These are phyloP conservation scores for Benincasa hispida DNA, from an alignment of 306 rosid genomes.

Conservation along the genomic window DNA sequence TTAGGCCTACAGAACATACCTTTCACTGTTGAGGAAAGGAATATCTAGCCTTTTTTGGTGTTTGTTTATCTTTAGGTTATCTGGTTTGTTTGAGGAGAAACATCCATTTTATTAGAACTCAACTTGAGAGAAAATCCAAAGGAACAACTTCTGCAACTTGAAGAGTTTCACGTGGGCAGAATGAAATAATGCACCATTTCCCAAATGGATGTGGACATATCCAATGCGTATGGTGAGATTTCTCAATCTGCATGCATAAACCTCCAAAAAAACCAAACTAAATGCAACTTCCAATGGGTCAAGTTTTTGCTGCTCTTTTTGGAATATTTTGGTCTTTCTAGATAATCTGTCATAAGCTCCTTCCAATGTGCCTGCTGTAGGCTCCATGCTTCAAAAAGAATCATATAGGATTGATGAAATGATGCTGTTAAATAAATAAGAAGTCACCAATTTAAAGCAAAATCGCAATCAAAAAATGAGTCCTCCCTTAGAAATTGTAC, in stretches of 20 bases:
- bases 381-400: not conserved
- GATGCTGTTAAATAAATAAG: not conserved
- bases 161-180: conserved; percentile 29
- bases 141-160: conserved; percentile 14
- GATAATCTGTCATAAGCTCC: conserved; percentile 5
- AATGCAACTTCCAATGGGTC: conserved; percentile 14
- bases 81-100: not conserved
- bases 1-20: not conserved
- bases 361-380: not conserved
- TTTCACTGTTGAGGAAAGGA: not conserved
- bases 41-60: not conserved
- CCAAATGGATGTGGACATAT: conserved; percentile 34
- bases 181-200: conserved; percentile 31
- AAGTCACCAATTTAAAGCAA: not conserved
- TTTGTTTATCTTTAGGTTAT: not conserved
- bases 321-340: conserved; percentile 4
- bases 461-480: not conserved
- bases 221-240: conserved; percentile 15
- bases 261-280: conserved; percentile 17
- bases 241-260: conserved; percentile 30
- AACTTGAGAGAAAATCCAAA: conserved; percentile 1
- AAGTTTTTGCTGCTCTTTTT: conserved; percentile 4
- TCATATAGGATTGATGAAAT: not conserved
- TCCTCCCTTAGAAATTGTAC: conserved; percentile 10
- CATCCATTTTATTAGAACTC: not conserved